A percentile compares a stretch with the other conserved stretches of the same genome.
phyloP scores from a whole-genome alignment of 805 yeast genomes.

The Peterozyma toletana region DNA sequence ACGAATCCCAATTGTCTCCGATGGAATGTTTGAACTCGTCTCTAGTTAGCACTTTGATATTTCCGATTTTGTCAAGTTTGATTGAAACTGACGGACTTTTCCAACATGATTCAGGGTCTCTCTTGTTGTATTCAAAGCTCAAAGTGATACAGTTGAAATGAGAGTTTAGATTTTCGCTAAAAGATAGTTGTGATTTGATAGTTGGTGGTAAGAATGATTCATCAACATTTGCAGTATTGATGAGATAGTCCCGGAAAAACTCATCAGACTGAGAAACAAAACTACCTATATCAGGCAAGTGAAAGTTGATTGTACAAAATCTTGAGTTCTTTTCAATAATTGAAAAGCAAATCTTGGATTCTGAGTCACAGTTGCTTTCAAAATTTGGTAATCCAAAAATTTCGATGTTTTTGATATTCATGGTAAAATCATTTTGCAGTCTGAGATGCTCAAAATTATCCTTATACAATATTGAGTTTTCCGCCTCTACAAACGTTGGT shows the following conservation, averaged over 20 bases:
- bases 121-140: slow-evolving; percentile 14
- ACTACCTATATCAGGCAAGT: slow-evolving; percentile 34
- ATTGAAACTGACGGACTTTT: slow-evolving; percentile 5
- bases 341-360: slow-evolving; percentile 18
- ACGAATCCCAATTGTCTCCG: slow-evolving; percentile 7
- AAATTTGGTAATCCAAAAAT: slow-evolving; percentile 7
- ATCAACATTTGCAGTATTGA: slow-evolving; percentile 9
- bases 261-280: slow-evolving; percentile 21
- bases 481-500: no score
- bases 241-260: slow-evolving; percentile 11
- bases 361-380: slow-evolving; percentile 14
- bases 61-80: slow-evolving; percentile 8
- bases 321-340: slow-evolving; percentile 28
- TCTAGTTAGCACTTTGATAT: slow-evolving; percentile 3
- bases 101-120: slow-evolving; percentile 9
- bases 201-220: slow-evolving; percentile 13
- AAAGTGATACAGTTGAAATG: slow-evolving; percentile 11
- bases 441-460: slow-evolving; percentile 11
- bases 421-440: not conserved
- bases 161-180: not conserved
- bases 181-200: slow-evolving; percentile 8
- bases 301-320: slow-evolving; percentile 27
- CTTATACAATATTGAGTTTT: slow-evolving; percentile 1
- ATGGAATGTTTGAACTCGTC: slow-evolving; percentile 4
- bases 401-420: not conserved